Conservation (phyloP, 108 stramenopile genomes). For the Cyclotella sp. region DNA sequence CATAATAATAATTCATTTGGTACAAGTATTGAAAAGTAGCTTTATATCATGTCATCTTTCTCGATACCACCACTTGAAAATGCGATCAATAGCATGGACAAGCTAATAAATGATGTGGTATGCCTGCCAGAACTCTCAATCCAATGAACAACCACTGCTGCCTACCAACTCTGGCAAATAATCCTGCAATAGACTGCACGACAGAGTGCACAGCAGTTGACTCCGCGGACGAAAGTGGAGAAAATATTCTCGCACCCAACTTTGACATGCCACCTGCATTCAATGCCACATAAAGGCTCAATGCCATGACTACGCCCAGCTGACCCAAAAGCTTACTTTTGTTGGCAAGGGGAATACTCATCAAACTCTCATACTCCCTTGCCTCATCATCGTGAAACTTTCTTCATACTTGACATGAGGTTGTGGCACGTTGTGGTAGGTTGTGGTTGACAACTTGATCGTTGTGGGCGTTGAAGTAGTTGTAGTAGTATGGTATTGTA, state of each 20-base stretch:
- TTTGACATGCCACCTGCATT: conserved; percentile 1
- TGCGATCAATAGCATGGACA: conserved; percentile 21
- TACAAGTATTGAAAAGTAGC: too few relatives aligned
- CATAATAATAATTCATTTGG: too few relatives aligned
- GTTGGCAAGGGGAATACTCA: conserved; percentile 35
- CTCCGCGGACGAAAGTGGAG: not conserved
- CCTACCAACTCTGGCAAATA: not conserved
- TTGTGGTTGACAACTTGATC: too few relatives aligned
- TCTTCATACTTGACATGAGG: too few relatives aligned
- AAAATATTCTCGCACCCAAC: not conserved
- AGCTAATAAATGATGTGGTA: conserved; percentile 16
- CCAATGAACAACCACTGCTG: not conserved
- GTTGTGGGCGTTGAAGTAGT: too few relatives aligned
- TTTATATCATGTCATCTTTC: conserved; percentile 14
- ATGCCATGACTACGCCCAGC: conserved; percentile 20
- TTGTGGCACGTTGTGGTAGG: too few relatives aligned
- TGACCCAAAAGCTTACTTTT: conserved; percentile 29
- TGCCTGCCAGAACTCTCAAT: conserved; percentile 28
- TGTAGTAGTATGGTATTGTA: too few relatives aligned
- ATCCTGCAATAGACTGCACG: not conserved
- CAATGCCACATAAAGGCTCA: conserved; percentile 34
- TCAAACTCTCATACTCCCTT: conserved; percentile 31
- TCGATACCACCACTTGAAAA: conserved; percentile 47
- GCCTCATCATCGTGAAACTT: conserved; percentile 35
- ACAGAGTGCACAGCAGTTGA: not conserved